Evolutionary conservation across 208 protist species (phyloP).

Genomic region (Trypanosoma congolense): DNA sequence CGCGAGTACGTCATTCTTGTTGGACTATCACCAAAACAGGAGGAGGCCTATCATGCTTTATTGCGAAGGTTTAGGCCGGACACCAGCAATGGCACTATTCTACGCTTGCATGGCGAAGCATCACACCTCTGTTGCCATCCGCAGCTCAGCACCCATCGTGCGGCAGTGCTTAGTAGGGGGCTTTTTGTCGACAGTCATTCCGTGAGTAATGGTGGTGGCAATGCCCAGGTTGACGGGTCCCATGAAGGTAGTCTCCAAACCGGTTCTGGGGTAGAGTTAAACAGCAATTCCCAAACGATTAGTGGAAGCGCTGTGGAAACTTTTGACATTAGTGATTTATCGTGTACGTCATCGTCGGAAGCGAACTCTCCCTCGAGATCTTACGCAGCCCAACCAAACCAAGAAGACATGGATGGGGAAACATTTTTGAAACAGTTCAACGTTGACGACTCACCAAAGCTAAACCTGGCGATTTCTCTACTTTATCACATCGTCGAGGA

Average conservation of each 20-base stretch:
- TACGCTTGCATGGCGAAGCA: slow-evolving; percentile 54
- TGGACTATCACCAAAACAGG: slow-evolving; percentile 48
- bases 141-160: background rate
- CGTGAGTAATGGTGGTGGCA: no score
- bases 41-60: slow-evolving; percentile 60
- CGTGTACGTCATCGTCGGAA: background rate
- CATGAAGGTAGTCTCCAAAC: no score
- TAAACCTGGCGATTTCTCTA: slow-evolving; percentile 51
- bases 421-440: slow-evolving; percentile 18
- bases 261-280: no score
- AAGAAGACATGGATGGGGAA: slow-evolving; percentile 1
- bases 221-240: no score
- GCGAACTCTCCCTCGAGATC: background rate
- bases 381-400: slow-evolving; percentile 1
- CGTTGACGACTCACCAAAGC: slow-evolving; percentile 57
- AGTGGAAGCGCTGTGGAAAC: no score
- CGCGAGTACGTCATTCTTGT: slow-evolving; percentile 71
- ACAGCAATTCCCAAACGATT: no score
- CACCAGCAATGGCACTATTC: slow-evolving; percentile 22
- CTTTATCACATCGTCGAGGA: slow-evolving; percentile 40
- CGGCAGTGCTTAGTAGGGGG: background rate
- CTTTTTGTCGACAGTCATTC: background rate
- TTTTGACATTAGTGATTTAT: no score
- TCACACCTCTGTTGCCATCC: slow-evolving; percentile 79
- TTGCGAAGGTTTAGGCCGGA: slow-evolving; percentile 25